Base-by-base conservation (phyloP, 345 rosid genomes). In the Xanthoceras sorbifolium region DNA sequence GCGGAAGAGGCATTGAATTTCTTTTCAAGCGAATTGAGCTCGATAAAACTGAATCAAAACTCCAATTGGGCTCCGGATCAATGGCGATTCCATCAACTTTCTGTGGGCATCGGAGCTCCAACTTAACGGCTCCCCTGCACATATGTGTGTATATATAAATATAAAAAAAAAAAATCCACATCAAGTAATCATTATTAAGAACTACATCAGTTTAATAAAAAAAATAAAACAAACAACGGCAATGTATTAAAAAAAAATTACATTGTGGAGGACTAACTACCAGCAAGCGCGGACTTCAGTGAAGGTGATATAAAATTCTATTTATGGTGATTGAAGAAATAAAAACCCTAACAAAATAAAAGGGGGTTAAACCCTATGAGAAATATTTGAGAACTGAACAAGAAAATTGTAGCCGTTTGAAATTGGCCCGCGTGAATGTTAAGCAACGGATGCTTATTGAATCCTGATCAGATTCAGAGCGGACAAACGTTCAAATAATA, bases 21-120 rank as follows among this genome's bases (percentile, higher is more conserved):
- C 77, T 82, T 79, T 71, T 92, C 97, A 68, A 95, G 84, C 3
- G 93, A 89, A 64, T 83, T 67, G 23, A 95, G 87, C 86, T 90
- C 7, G 90, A 81, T 36, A 90, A 78, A 44, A 92, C 78, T 42
- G 86, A 57, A 48, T 82, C 79, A 29, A 93, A 88, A 76, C 86
- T 86, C 99, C 98, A 95, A 73, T 95, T 79, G 5, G 93, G 91
- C 14, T 92, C 89, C 1, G 97, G 99, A 28, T 95, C 99, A 42
- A 80, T 76, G 6, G 82, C 75, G 72, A 93, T 82, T 64, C 89
- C 93, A 71, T 90, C 81, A 14, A 90, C 89, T 3, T 64, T 89
- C 34, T 74, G 84, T 0, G 91, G 93, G 44, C 90, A 87, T 20
- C 79, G 92, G 80, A 88, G 86, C 59, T 91, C 92, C 86, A 94